Evolutionary conservation across 441 rosid genomes (phyloP).

Genomic region (Euphorbia schlechtendalii): DNA sequence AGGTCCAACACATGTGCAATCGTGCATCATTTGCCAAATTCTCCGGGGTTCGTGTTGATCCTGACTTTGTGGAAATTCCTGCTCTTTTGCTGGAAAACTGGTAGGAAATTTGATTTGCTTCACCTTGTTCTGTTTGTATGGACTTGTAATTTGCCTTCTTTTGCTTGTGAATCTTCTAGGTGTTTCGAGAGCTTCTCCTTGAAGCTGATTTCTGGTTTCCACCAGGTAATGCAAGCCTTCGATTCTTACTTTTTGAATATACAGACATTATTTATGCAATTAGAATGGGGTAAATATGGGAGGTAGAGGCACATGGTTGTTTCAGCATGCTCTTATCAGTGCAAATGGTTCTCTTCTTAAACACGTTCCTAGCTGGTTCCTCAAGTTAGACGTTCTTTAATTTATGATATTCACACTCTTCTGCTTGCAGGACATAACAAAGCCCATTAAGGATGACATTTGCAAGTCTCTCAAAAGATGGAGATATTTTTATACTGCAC

Average conservation of each 20-base stretch:
- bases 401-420: not conserved
- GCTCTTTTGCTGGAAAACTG: constrained; percentile 77
- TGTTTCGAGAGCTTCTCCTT: constrained; percentile 80
- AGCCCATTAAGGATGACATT: constrained; percentile 71
- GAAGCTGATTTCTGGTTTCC: constrained; percentile 91
- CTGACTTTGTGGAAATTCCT: constrained; percentile 94
- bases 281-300: not conserved
- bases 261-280: not conserved
- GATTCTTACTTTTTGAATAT: not conserved
- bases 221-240: constrained; percentile 53
- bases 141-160: constrained; percentile 9
- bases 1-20: constrained; percentile 92
- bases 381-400: not conserved
- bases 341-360: not conserved
- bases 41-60: constrained; percentile 80
- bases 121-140: constrained; percentile 12
- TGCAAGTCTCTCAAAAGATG: constrained; percentile 74
- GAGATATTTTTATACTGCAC: constrained; percentile 76
- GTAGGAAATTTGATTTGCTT: constrained; percentile 29
- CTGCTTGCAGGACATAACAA: constrained; percentile 66
- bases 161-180: constrained; percentile 42
- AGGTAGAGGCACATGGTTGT: not conserved
- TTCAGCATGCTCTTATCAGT: not conserved
- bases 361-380: not conserved
- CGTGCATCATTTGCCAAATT: constrained; percentile 82